Evolutionary conservation across 371 early-diverging fungal species (phyloP), one percentile per base, ranked within the genome.

Genomic region (Actinomucor elegans): DNA sequence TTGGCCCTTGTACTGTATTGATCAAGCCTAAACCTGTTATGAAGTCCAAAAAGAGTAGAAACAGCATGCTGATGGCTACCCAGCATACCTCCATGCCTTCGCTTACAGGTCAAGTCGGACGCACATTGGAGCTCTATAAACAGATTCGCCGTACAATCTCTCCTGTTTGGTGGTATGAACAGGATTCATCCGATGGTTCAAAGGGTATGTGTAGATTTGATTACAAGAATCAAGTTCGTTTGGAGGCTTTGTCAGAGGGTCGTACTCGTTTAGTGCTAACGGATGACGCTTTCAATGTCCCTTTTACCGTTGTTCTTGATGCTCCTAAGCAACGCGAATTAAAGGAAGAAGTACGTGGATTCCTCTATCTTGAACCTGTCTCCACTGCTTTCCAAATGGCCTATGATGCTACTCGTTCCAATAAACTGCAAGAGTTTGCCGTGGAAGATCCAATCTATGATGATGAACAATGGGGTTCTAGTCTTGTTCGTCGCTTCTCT

Each of bases 91-190:
- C 66, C 11, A 61, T 55, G 58, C 67, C 63, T 40, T 34, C 59
- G 4, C 48, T 66, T 29, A 9, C 37, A 24, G 31, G 42, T 18
- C 28, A 18, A 5, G 17, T 26, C 7, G 50, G 29, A 7, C 35
- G 44, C 7, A 56, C 56, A 35, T 46, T 71, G 37, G 56, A 57
- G 34, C 26, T 64, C 5, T 52, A 67, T 44, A 61, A 71, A 12
- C 55, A 55, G 14, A 42, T 75, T 4, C 75, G 69, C 6, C 64
- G 75, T 14, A 59, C 58, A 2, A 54, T 71, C 7, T 61, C 69
- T 14, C 75, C 75, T 40, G 62, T 59, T 2, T 75, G 75, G 75
- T 75, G 75, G 75, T 75, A 52, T 56, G 75, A 75, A 42, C 69
- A 75, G 44, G 75, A 75, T n/a, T 51, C 46, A 9, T 26, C 48